Evolutionary conservation across 78 protist species (phyloP), one percentile per base, ranked within the genome.

Genomic region (Dictyostelium firmibasis): DNA sequence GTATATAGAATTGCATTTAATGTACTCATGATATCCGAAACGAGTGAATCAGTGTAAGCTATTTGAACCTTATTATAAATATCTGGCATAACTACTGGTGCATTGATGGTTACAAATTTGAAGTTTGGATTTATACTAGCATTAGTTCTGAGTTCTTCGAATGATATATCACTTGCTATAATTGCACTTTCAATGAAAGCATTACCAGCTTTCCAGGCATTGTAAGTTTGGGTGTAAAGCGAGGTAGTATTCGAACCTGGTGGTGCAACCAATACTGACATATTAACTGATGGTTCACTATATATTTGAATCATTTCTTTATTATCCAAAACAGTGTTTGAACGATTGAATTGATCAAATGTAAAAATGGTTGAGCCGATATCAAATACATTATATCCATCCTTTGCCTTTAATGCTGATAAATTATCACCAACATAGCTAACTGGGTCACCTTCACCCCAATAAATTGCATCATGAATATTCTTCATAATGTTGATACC

Each of bases 141-240:
- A 11, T 81, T 4, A 0, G 13, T 3, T 14, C 25, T 47, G 33
- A 81, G n/a, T 1, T 18, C 33, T 2, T 20, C 27, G 23, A 64
- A 2, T 25, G 44, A 4, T 4, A 38, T 2, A 1, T 33, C 4
- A 29, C 3, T 31, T 9, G 82, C 27, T 6, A 47, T 3, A 2
- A 38, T 11, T 2, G 36, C 85, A 78, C 29, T 44, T 11, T 81
- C 87, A 44, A 69, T 14, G 11, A 69, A 89, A 0, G 57, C 18
- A n/a, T 89, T 89, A 16, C 50, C 94, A 33, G 87, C 94, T 50
- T 89, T 89, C 88, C 87, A 89, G 2, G 60, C 76, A 69, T 89
- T 89, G 76, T 81, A 89, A 10, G 27, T 5, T 43, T 76, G 84
- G 11, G 14, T 29, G 10, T 25, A 47, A 9, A 13, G 18, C 3